Evolutionary conservation across 2,329 filamentous ascomycete species (phyloP).

Genomic region (Pestalotiopsis sp.): DNA sequence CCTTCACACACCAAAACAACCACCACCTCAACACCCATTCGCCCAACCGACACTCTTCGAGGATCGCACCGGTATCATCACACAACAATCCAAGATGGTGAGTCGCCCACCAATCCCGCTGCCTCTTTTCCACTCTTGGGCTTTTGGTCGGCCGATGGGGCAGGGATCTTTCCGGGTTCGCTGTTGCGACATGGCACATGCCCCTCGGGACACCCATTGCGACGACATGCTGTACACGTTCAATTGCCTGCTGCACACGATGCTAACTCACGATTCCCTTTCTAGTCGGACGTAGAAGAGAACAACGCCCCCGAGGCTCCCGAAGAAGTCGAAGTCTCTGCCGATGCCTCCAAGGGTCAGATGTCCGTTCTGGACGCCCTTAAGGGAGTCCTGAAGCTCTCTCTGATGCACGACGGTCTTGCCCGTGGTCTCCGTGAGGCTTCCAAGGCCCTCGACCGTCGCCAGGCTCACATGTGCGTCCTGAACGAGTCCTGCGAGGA

Average conservation of each 20-base stretch:
- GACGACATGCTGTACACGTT: constrained; percentile 12
- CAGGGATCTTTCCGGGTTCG: background rate
- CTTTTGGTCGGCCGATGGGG: background rate
- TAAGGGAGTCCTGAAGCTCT: constrained; percentile 98
- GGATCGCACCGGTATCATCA: constrained; percentile 64
- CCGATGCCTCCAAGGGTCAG: constrained; percentile 85
- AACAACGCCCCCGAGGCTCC: constrained; percentile 80
- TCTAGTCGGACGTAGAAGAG: constrained; percentile 99
- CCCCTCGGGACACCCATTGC: background rate
- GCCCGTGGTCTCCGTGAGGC: constrained; percentile 98
- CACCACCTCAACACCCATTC: constrained; percentile 17
- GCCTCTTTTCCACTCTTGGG: background rate
- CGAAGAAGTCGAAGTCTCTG: constrained; percentile 94
- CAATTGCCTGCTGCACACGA: constrained; percentile 18
- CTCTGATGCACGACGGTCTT: constrained; percentile 99
- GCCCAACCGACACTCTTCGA: constrained; percentile 56
- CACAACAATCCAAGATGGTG: constrained; percentile 60
- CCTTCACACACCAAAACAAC: constrained; percentile 21
- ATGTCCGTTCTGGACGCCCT: constrained; percentile 98
- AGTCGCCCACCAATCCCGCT: constrained; percentile 32
- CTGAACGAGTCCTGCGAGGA: constrained; percentile 99
- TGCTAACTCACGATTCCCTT: background rate
- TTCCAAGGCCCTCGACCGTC: constrained; percentile 96
- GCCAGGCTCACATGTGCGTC: constrained; percentile 99
- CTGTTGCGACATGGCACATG: background rate